Evolutionary conservation across 768 basidiomycete genomes (phyloP).

Genomic region (Pulveroboletus sp.): DNA sequence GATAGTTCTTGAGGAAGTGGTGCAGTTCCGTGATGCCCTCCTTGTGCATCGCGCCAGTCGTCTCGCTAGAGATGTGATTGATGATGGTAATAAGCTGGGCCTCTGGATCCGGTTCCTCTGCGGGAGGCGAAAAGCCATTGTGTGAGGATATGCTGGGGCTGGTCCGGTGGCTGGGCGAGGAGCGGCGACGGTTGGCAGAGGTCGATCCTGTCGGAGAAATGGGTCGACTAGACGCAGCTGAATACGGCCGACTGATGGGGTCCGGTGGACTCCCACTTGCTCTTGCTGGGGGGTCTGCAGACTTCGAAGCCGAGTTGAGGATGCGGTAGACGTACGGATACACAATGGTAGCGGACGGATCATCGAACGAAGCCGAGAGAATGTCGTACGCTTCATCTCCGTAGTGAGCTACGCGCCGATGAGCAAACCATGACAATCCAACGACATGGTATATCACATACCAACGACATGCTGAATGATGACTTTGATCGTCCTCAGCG

Average conservation of each 20-base stretch:
- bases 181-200: constrained; percentile 49
- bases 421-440: constrained; percentile 14
- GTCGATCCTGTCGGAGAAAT: constrained; percentile 65
- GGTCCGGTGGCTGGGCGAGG: constrained; percentile 60
- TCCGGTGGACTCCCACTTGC: constrained; percentile 30
- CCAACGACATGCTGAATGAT: constrained; percentile 96
- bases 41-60: constrained; percentile 84
- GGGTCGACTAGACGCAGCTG: constrained; percentile 63
- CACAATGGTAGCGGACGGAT: constrained; percentile 95
- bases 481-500: constrained; percentile 94
- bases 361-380: constrained; percentile 86
- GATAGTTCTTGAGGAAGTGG: constrained; percentile 87
- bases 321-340: constrained; percentile 95
- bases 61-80: constrained; percentile 83
- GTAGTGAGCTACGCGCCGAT: constrained; percentile 55
- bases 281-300: constrained; percentile 32
- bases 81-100: constrained; percentile 78
- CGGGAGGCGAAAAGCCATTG: constrained; percentile 48
- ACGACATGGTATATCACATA: constrained; percentile 38
- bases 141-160: constrained; percentile 64
- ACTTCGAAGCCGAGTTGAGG: constrained; percentile 60
- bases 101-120: constrained; percentile 84
- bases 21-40: constrained; percentile 94
- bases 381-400: constrained; percentile 89
- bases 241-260: constrained; percentile 43